phyloP scores from a whole-genome alignment of 495 filamentous ascomycete species.

The Penicillium malachiteum region DNA sequence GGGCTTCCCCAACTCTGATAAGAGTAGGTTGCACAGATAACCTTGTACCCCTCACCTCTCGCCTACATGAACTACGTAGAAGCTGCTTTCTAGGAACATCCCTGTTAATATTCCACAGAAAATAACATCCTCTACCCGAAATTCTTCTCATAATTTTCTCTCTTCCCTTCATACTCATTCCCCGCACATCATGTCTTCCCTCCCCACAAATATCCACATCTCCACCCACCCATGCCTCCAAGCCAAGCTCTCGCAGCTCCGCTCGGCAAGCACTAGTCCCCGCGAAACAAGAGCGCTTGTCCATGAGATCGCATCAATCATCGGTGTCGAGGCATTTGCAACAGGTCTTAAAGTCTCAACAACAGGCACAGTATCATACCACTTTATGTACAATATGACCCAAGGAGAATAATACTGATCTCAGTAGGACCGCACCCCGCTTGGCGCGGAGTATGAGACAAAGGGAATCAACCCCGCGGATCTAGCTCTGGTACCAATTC shows the following conservation, averaged over 20 bases:
- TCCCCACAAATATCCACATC: conserved; percentile 61
- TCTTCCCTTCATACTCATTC: background rate
- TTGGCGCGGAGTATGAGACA: conserved; percentile 68
- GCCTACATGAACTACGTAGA: too few species aligned
- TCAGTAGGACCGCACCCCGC: conserved; percentile 66
- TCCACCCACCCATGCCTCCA: conserved; percentile 82
- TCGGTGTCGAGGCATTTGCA: conserved; percentile 81
- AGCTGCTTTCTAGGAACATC: too few species aligned
- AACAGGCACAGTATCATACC: conserved; percentile 33
- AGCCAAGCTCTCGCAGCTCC: conserved; percentile 86
- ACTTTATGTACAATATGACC: background rate
- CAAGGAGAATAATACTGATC: too few species aligned
- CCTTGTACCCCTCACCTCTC: too few species aligned
- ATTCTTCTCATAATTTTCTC: too few species aligned
- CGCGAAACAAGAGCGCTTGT: conserved; percentile 78
- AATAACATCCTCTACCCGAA: too few species aligned
- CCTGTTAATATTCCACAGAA: too few species aligned
- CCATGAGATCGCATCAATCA: conserved; percentile 79
- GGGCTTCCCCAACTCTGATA: too few species aligned
- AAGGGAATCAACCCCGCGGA: conserved; percentile 57
- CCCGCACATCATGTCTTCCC: conserved; percentile 8
- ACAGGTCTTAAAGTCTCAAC: conserved; percentile 51
- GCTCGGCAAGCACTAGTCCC: conserved; percentile 65
- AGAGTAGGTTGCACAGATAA: too few species aligned
- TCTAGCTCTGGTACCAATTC: conserved; percentile 85